Conservation (phyloP, 139 green algal species). For the Asterochloris sp. region DNA sequence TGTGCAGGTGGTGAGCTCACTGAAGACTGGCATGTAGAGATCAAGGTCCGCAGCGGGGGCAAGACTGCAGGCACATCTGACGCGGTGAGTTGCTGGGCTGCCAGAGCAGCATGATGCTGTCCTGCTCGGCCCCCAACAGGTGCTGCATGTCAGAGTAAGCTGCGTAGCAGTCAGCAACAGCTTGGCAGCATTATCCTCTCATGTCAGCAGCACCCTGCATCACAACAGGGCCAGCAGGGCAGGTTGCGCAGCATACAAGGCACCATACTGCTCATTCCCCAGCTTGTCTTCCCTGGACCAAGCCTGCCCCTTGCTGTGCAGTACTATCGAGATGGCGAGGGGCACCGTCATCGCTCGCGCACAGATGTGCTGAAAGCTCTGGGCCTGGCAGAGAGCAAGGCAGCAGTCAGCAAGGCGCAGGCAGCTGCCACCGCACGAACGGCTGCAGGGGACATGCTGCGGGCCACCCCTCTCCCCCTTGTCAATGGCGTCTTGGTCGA, state of each 20-base stretch:
- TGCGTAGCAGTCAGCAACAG: too few relatives aligned
- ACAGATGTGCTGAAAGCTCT: background rate
- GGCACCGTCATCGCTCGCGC: slow-evolving; percentile 45
- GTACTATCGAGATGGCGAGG: slow-evolving; percentile 52
- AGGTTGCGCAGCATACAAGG: too few relatives aligned
- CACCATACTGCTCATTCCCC: too few relatives aligned
- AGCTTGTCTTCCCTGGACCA: too few relatives aligned
- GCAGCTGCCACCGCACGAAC: background rate
- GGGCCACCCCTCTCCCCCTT: slow-evolving; percentile 2
- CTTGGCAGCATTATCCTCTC: too few relatives aligned
- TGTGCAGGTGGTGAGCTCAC: slow-evolving; percentile 28
- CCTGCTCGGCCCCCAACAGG: too few relatives aligned
- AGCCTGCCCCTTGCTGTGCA: background rate
- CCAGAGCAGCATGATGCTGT: too few relatives aligned
- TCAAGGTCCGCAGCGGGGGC: slow-evolving; percentile 42
- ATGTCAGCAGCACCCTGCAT: too few relatives aligned
- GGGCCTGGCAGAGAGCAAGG: background rate
- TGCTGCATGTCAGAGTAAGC: too few relatives aligned
- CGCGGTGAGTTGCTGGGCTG: slow-evolving; percentile 29
- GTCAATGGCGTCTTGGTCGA: slow-evolving; percentile 11
- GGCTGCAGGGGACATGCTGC: background rate
- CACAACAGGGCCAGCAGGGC: too few relatives aligned
- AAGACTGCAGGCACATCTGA: slow-evolving; percentile 46
- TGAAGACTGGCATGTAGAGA: slow-evolving; percentile 49
- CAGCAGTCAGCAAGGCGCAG: background rate